Percentiles rank a stretch among this genome's conserved stretches.
phyloP scores from a whole-genome alignment of 441 rosid genomes.

The Hypseocharis bilobata region DNA sequence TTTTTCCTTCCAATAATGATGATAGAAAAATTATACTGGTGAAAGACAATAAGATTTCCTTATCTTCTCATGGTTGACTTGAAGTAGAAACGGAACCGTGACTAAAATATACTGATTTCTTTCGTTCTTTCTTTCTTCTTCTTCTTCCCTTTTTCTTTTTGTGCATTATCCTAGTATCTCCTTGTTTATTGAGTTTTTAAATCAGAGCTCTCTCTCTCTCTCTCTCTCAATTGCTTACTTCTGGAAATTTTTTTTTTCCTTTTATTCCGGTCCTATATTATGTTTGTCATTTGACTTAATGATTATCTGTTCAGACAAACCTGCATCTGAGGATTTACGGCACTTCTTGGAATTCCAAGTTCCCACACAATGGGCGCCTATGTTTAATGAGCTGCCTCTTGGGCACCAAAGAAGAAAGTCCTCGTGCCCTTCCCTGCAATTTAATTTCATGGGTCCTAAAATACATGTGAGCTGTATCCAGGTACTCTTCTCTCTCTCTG shows the following conservation, averaged over 20 bases:
- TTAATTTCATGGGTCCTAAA: constrained; percentile 37
- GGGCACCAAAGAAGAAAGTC: constrained; percentile 34
- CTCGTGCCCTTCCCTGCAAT: constrained; percentile 36
- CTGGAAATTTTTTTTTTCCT: background rate
- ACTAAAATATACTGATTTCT: too few species aligned
- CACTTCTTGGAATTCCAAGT: constrained; percentile 48
- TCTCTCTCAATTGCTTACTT: background rate
- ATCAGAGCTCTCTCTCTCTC: background rate
- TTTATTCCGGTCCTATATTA: background rate
- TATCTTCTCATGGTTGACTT: background rate
- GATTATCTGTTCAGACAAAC: constrained; percentile 32
- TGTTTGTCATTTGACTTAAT: background rate
- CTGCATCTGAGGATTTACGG: constrained; percentile 30
- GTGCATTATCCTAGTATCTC: background rate
- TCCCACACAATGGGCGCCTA: constrained; percentile 46
- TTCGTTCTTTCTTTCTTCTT: too few species aligned
- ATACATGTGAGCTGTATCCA: constrained; percentile 29
- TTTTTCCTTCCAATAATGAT: too few species aligned
- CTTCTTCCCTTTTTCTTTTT: too few species aligned
- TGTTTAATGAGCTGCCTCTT: constrained; percentile 39
- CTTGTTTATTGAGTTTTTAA: background rate
- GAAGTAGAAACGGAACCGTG: background rate
- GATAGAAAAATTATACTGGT: too few species aligned
- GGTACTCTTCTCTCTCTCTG: constrained; percentile 21
- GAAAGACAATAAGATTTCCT: background rate